These are phyloP conservation scores for Calocera cornea DNA, from an alignment of 768 basidiomycete genomes.

Conservation along the genomic window DNA sequence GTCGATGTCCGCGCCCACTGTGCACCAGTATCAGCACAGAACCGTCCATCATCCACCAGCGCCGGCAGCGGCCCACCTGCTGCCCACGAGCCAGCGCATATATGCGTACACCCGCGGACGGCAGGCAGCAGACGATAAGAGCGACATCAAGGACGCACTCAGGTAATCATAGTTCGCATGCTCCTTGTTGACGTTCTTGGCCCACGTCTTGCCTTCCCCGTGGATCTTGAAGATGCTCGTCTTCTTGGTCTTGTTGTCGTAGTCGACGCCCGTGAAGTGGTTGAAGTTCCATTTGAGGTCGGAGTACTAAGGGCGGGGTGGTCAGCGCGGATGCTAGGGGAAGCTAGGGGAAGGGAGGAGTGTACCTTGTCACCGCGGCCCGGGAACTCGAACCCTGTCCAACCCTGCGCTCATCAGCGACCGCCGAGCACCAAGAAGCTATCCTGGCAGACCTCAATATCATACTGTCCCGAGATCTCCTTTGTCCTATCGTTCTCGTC, in stretches of 20 bases:
- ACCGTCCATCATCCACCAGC: no score
- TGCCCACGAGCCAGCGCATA: no score
- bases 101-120: no score
- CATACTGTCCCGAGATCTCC: conserved; percentile 40
- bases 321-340: background rate
- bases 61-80: no score
- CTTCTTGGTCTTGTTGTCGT: conserved; percentile 53
- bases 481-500: conserved; percentile 53
- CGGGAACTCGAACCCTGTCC: conserved; percentile 80
- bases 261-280: conserved; percentile 77
- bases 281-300: conserved; percentile 56
- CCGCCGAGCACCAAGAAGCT: background rate
- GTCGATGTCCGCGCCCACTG: conserved; percentile 37
- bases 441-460: conserved; percentile 45
- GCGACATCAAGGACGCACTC: background rate
- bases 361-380: conserved; percentile 45
- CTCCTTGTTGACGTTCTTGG: conserved; percentile 61
- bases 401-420: conserved; percentile 36
- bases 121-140: no score
- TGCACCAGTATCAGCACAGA: no score
- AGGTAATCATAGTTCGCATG: conserved; percentile 49
- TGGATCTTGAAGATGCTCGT: conserved; percentile 61
- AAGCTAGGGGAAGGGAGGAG: background rate
- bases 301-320: conserved; percentile 43
- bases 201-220: conserved; percentile 63